phyloP scores from a whole-genome alignment of 768 basidiomycete genomes.

The Rhizopogon vulgaris region DNA sequence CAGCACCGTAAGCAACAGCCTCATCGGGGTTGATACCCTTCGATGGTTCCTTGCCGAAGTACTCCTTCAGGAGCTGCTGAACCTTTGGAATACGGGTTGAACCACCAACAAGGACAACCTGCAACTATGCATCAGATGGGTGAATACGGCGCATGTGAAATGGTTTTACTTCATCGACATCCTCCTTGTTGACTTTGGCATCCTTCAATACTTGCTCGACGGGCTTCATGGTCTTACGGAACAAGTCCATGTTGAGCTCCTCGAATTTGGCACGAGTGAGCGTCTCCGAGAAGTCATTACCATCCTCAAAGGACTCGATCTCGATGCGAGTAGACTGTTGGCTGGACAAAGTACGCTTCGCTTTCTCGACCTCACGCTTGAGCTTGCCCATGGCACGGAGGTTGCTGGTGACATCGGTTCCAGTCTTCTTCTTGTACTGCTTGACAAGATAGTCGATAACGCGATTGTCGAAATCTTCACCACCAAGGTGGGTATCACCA shows the following conservation, averaged over 20 bases:
- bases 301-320: constrained; percentile 93
- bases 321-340: constrained; percentile 91
- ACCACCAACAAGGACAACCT: constrained; percentile 91
- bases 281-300: constrained; percentile 96
- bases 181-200: constrained; percentile 96
- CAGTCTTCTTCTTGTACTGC: constrained; percentile 88
- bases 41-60: constrained; percentile 96
- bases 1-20: constrained; percentile 98
- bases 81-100: constrained; percentile 99
- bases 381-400: constrained; percentile 84
- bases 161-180: constrained; percentile 71
- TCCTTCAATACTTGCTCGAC: constrained; percentile 99
- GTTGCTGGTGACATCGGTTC: constrained; percentile 75
- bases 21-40: constrained; percentile 99
- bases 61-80: constrained; percentile 96
- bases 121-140: not conserved
- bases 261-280: constrained; percentile 98
- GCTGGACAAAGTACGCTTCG: constrained; percentile 87
- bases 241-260: constrained; percentile 97
- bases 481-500: constrained; percentile 92
- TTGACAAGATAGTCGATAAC: constrained; percentile 89
- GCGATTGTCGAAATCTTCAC: constrained; percentile 94
- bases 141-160: not conserved
- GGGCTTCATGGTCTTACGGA: constrained; percentile 99
- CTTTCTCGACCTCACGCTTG: constrained; percentile 90